A percentile compares a stretch with the other conserved stretches of the same genome.
phyloP scores from a whole-genome alignment of 2,329 filamentous ascomycete species.

The Gaeumannomyces sp. region DNA sequence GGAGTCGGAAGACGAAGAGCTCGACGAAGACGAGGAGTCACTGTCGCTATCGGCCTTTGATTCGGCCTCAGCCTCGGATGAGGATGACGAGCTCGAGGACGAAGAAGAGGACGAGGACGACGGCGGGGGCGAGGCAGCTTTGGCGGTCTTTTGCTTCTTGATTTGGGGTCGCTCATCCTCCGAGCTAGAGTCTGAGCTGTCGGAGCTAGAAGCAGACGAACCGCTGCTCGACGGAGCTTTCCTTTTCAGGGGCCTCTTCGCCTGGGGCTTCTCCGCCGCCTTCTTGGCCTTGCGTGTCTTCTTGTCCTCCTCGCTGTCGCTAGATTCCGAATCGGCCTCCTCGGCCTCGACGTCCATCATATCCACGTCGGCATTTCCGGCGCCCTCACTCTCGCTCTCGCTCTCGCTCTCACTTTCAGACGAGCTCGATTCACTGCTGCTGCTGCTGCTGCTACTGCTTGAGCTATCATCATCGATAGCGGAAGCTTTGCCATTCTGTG shows the following conservation, averaged over 20 bases:
- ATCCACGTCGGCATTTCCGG: conserved; percentile 28
- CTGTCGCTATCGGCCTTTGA: conserved; percentile 8
- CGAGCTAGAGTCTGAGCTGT: conserved; percentile 33
- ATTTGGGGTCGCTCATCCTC: conserved; percentile 39
- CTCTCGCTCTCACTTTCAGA: conserved; percentile 11
- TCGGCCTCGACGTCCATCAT: conserved; percentile 39
- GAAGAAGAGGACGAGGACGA: conserved; percentile 29
- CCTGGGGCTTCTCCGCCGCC: not conserved
- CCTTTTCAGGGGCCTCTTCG: conserved; percentile 44
- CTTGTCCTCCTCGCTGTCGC: conserved; percentile 26
- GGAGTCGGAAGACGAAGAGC: conserved; percentile 22
- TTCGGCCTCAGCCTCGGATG: conserved; percentile 12
- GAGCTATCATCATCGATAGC: conserved; percentile 22
- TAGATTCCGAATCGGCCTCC: conserved; percentile 26
- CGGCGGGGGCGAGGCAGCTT: conserved; percentile 23
- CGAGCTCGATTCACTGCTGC: conserved; percentile 21
- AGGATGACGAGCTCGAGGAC: conserved; percentile 23
- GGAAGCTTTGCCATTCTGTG: conserved; percentile 19
- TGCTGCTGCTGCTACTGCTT: conserved; percentile 25
- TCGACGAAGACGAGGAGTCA: conserved; percentile 16
- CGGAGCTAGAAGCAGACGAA: conserved; percentile 22
- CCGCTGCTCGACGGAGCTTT: conserved; percentile 38
- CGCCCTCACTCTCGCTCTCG: conserved; percentile 24
- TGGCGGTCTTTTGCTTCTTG: conserved; percentile 44
- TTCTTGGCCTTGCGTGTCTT: conserved; percentile 25